phyloP scores from a whole-genome alignment of 192 early-diverging fungal genomes.

The Gamsiella multidivaricata region DNA sequence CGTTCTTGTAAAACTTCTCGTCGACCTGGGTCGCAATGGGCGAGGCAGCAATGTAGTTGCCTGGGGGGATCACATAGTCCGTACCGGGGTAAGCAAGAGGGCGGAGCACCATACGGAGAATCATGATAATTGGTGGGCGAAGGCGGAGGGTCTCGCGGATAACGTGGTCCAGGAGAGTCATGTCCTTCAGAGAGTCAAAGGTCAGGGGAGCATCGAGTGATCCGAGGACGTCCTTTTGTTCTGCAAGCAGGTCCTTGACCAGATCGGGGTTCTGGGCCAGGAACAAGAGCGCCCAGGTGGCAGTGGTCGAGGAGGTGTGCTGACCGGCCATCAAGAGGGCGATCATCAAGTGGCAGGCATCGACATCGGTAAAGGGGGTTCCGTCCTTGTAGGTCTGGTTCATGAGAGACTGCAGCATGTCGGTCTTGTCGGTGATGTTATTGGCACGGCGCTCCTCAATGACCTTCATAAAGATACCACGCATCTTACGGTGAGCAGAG shows the following conservation, averaged over 20 bases:
- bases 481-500: constrained; percentile 85
- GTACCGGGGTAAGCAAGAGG: constrained; percentile 77
- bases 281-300: constrained; percentile 91
- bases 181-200: constrained; percentile 82
- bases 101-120: constrained; percentile 92
- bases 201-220: constrained; percentile 64
- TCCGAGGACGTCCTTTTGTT: constrained; percentile 74
- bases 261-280: constrained; percentile 83
- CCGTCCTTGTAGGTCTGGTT: constrained; percentile 91
- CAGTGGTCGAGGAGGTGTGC: constrained; percentile 93
- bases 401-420: constrained; percentile 89
- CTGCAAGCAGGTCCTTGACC: constrained; percentile 74
- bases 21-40: constrained; percentile 87
- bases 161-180: constrained; percentile 80
- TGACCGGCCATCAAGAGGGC: constrained; percentile 98
- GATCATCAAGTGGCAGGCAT: constrained; percentile 96
- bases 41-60: constrained; percentile 87
- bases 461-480: constrained; percentile 80
- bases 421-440: constrained; percentile 62
- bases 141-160: constrained; percentile 95
- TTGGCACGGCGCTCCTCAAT: constrained; percentile 79
- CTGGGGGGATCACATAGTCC: constrained; percentile 88
- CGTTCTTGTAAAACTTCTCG: constrained; percentile 81
- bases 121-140: constrained; percentile 91
- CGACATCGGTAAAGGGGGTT: constrained; percentile 80